Percentiles rank a stretch among this genome's conserved stretches.
Evolutionary conservation across 1,284 basidiomycete genomes (phyloP).

Genomic region (Sanghuangporus baumii): DNA sequence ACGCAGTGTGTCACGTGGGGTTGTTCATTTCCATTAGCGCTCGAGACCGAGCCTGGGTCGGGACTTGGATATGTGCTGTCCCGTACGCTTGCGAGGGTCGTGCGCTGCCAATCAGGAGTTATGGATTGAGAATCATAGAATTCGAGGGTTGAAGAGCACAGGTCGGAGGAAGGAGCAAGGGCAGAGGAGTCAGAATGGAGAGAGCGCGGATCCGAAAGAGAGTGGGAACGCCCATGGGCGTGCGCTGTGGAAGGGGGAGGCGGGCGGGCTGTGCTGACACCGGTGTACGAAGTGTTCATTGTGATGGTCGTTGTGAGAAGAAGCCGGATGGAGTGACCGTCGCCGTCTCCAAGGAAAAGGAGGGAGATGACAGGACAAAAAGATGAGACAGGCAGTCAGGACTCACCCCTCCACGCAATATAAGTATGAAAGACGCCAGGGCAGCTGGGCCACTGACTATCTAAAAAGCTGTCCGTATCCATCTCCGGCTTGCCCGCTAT

Average conservation of each 20-base stretch:
- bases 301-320: neutral
- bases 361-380: neutral
- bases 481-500: conserved; percentile 7
- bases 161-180: neutral
- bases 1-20: conserved; percentile 2
- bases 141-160: neutral
- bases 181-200: neutral
- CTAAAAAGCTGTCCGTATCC: conserved; percentile 5
- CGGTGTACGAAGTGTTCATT: neutral
- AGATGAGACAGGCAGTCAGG: neutral
- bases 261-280: neutral
- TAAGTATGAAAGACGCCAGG: neutral
- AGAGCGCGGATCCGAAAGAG: neutral
- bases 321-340: neutral
- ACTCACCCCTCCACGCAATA: neutral
- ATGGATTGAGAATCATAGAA: neutral
- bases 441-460: neutral
- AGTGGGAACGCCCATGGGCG: neutral
- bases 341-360: neutral
- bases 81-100: neutral
- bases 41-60: neutral
- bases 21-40: neutral
- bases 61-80: neutral
- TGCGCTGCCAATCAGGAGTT: neutral
- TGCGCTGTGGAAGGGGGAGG: neutral